phyloP scores from a whole-genome alignment of 2,329 filamentous ascomycete species.

The Aspergillus ochraceoroseus region DNA sequence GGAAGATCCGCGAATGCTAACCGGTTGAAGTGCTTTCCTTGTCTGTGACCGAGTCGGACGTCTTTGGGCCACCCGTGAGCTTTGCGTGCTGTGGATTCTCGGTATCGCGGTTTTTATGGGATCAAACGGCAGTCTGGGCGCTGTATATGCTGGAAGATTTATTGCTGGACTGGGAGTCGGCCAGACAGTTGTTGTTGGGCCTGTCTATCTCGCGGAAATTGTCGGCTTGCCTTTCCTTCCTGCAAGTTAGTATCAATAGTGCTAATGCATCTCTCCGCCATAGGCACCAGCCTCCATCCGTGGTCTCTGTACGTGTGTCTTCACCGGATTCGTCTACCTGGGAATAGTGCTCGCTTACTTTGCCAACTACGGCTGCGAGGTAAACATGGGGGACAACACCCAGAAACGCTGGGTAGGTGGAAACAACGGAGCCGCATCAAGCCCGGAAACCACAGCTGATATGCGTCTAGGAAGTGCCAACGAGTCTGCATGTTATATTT shows the following conservation, averaged over 20 bases:
- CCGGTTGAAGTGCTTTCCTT: slow-evolving; percentile 43
- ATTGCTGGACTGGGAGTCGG: slow-evolving; percentile 44
- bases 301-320: slow-evolving; percentile 68
- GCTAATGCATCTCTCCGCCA: background rate
- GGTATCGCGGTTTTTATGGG: slow-evolving; percentile 45
- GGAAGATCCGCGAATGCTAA: background rate
- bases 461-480: slow-evolving; percentile 52
- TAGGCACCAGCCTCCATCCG: slow-evolving; percentile 60
- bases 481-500: slow-evolving; percentile 72
- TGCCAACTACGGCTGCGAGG: slow-evolving; percentile 60
- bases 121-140: slow-evolving; percentile 35
- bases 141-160: slow-evolving; percentile 44
- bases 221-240: slow-evolving; percentile 26
- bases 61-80: slow-evolving; percentile 40
- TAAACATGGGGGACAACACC: slow-evolving; percentile 48
- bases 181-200: slow-evolving; percentile 47
- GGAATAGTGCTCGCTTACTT: slow-evolving; percentile 78
- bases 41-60: slow-evolving; percentile 48
- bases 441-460: slow-evolving; percentile 11
- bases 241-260: too few relatives aligned
- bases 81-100: slow-evolving; percentile 42
- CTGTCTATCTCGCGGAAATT: slow-evolving; percentile 69
- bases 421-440: slow-evolving; percentile 13
- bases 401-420: slow-evolving; percentile 47
- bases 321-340: slow-evolving; percentile 67